Evolutionary conservation across 2,329 filamentous ascomycete genomes (phyloP), one percentile per base, ranked within the genome.

Genomic region (Fusarium anguioides): DNA sequence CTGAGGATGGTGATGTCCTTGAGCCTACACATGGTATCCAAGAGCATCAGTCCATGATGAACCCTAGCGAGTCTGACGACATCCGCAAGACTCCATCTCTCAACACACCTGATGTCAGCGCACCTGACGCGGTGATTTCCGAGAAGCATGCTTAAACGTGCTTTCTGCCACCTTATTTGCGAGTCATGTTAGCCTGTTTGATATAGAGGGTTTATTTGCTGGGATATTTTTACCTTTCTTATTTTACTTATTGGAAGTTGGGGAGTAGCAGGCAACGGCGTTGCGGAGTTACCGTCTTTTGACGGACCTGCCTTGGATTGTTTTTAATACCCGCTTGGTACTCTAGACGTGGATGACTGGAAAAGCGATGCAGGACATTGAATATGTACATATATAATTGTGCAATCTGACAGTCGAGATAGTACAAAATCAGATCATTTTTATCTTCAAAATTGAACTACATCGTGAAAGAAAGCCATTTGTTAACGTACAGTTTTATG

Each of bases 21-120:
- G 77, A 77, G 70, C 90, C 91, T 17, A 88, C 91, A 74, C 90
- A 94, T 76, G 91, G 91, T 61, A 92, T 93, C 69, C 83, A 84
- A 60, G 86, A 90, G 76, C 91, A 94, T 77, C 79, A 80, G 57
- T 73, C 74, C 63, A 78, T 82, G 77, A 75, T 76, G 48, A 73
- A 72, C 62, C 68, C 76, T 26, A 74, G 73, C 39, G 35, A 75
- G 47, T 75, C 74, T 14, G 74, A 71, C 14, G 73, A 69, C 14
- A 59, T 50, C 24, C 70, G 62, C 41, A 74, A 74, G 47, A 71
- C 70, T 26, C 52, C 66, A 27, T 71, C 72, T 36, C 52, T 69
- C 20, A 65, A 66, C 14, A 55, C 37, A 26, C 60, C 60, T 6
- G 60, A 72, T 17, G 46, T 35, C 26, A 35, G 14, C 17, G 58